Evolutionary conservation across 495 filamentous ascomycete genomes (phyloP).

Genomic region (Podospora australis): DNA sequence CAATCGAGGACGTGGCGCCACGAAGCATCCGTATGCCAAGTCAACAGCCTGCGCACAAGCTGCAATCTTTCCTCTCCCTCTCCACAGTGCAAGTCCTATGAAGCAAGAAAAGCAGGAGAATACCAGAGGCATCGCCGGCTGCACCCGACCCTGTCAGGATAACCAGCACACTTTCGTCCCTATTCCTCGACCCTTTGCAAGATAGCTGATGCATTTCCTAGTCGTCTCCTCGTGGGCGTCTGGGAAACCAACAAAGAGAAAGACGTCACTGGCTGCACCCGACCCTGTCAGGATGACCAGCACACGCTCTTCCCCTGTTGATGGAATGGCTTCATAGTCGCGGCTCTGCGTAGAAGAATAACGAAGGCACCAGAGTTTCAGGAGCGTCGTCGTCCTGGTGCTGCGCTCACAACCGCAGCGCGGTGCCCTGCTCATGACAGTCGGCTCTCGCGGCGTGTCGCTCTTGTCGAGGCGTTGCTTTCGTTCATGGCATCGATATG

Average conservation of each 20-base stretch:
- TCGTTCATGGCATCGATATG: not conserved
- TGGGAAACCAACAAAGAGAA: not conserved
- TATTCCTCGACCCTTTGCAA: not conserved
- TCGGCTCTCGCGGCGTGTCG: not conserved
- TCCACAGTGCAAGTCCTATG: not conserved
- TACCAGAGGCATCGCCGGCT: not conserved
- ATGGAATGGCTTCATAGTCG: not conserved
- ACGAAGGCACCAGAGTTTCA: not conserved
- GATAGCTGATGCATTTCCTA: not conserved
- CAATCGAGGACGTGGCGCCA: not conserved
- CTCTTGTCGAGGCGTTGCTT: not conserved
- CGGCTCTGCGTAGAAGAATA: not conserved
- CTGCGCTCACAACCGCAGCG: not conserved
- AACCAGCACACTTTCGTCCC: not conserved
- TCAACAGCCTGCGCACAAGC: not conserved
- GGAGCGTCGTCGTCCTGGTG: not conserved
- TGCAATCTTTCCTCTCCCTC: not conserved
- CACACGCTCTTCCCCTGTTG: not conserved
- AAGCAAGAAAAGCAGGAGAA: not conserved
- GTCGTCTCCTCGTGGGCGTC: not conserved
- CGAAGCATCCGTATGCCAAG: not conserved
- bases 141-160: not conserved
- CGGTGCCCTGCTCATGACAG: not conserved
- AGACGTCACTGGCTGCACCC: not conserved
- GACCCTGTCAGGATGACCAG: not conserved